phyloP scores from a whole-genome alignment of 83 land plant genomes.

The Picea abies region DNA sequence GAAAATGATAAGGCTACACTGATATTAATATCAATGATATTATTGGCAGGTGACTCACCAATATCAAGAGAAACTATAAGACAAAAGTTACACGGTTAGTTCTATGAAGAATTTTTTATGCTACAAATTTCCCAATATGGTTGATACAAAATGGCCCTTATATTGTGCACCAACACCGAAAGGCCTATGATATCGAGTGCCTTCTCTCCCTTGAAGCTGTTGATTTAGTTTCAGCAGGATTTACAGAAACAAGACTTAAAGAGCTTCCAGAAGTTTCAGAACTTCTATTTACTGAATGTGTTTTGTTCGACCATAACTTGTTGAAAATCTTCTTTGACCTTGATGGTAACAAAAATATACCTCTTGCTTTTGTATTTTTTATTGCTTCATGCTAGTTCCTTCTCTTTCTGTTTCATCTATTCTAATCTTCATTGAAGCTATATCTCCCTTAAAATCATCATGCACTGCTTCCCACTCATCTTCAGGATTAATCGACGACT shows the following conservation, averaged over 20 bases:
- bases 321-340: constrained; percentile 53
- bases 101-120: neutral
- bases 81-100: neutral
- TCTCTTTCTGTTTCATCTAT: constrained; percentile 34
- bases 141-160: neutral
- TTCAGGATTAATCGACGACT: too few relatives aligned
- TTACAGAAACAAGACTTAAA: constrained; percentile 27
- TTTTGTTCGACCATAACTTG: constrained; percentile 44
- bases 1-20: neutral
- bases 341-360: constrained; percentile 23
- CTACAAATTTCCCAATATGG: neutral
- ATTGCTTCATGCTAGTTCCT: constrained; percentile 17
- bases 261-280: constrained; percentile 38
- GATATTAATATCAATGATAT: neutral
- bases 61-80: neutral
- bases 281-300: constrained; percentile 18
- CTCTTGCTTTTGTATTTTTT: constrained; percentile 27
- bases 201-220: constrained; percentile 27
- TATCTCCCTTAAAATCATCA: too few relatives aligned
- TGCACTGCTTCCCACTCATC: too few relatives aligned
- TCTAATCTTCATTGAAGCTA: constrained; percentile 32
- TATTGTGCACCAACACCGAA: neutral
- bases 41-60: neutral
- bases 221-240: constrained; percentile 23
- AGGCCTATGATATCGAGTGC: constrained; percentile 25